These are phyloP conservation scores for Podosphaera xanthii DNA, from an alignment of 2,329 filamentous ascomycete genomes.

Conservation along the genomic window DNA sequence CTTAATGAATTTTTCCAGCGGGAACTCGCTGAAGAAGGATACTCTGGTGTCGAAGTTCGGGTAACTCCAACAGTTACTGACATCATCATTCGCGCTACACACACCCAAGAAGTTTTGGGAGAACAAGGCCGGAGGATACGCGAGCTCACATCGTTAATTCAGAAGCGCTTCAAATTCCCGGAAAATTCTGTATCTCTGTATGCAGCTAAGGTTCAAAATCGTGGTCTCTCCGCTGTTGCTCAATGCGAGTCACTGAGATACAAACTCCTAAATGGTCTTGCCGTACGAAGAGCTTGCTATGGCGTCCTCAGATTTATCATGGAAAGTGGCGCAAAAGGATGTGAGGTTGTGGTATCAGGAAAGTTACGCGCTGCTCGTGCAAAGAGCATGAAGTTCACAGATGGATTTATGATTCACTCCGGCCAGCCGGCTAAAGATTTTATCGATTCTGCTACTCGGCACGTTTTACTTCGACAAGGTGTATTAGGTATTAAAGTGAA, in stretches of 20 bases:
- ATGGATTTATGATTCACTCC: conserved; percentile 99
- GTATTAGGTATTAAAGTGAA: conserved; percentile 99
- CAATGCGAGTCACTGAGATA: conserved; percentile 99
- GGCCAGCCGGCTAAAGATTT: conserved; percentile 99
- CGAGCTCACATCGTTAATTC: conserved; percentile 99
- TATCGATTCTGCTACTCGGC: conserved; percentile 93
- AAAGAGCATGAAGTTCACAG: conserved; percentile 99
- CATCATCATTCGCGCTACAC: conserved; percentile 96
- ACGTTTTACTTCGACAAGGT: conserved; percentile 99
- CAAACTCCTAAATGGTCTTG: conserved; percentile 99
- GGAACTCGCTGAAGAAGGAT: conserved; percentile 98
- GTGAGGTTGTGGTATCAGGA: conserved; percentile 96
- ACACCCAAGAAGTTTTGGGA: conserved; percentile 99
- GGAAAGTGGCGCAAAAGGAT: conserved; percentile 99
- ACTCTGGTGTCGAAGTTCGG: conserved; percentile 99
- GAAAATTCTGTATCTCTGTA: conserved; percentile 99
- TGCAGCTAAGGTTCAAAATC: conserved; percentile 99
- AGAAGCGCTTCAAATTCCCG: conserved; percentile 99
- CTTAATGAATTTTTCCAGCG: conserved; percentile 99
- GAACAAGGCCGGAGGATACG: conserved; percentile 99
- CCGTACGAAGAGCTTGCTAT: conserved; percentile 96
- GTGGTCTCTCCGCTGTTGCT: conserved; percentile 96
- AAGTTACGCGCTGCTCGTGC: conserved; percentile 97
- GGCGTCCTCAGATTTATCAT: conserved; percentile 99
- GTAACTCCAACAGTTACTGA: conserved; percentile 99